A percentile compares a stretch with the other conserved stretches of the same genome.
Conservation (phyloP, 2,329 filamentous ascomycete genomes). For the Diaporthe australafricana region DNA sequence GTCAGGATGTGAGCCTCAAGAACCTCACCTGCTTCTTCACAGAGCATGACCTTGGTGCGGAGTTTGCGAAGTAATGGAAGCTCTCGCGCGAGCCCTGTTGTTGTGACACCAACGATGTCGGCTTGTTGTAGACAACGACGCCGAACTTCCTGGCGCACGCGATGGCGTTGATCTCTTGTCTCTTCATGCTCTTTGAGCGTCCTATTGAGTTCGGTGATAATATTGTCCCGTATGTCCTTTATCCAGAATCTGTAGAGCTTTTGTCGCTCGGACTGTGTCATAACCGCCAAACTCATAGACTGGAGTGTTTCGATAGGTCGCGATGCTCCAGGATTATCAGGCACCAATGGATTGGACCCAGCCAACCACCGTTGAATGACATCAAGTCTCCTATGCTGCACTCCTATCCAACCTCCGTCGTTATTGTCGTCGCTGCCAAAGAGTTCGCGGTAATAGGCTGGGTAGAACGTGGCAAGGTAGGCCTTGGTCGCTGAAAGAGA, state of each 20-base stretch:
- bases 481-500: background rate
- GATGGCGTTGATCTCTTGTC: background rate
- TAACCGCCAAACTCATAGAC: conserved; percentile 34
- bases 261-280: conserved; percentile 42
- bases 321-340: background rate
- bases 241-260: conserved; percentile 47
- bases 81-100: conserved; percentile 66
- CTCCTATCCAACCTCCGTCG: conserved; percentile 32
- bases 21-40: conserved; percentile 77
- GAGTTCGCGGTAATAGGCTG: background rate
- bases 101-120: conserved; percentile 69
- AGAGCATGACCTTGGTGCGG: conserved; percentile 68
- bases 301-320: background rate
- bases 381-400: background rate
- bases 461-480: background rate
- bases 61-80: conserved; percentile 61
- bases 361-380: conserved; percentile 41
- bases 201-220: conserved; percentile 34
- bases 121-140: conserved; percentile 52
- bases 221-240: conserved; percentile 40
- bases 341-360: conserved; percentile 2
- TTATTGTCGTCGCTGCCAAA: conserved; percentile 30
- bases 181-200: conserved; percentile 36
- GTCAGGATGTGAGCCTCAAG: conserved; percentile 73
- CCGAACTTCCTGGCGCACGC: conserved; percentile 47